Evolutionary conservation across 306 rosid species (phyloP), one percentile per base, ranked within the genome.

Genomic region (Prunus campanulata): DNA sequence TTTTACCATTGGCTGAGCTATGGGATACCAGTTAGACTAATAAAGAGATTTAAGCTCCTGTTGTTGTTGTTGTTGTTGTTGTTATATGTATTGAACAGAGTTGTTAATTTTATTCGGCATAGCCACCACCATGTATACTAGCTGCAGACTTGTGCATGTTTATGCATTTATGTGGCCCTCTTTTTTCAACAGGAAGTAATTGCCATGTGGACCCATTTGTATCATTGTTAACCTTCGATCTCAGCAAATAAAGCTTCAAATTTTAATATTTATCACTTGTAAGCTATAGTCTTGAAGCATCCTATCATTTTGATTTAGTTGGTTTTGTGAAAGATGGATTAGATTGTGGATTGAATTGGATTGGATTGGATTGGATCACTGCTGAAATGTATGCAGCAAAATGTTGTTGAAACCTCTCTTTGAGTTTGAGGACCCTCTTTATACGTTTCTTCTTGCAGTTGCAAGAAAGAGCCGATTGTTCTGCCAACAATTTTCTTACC

Each of bases 1-100:
- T 87, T 87, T 90, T 88, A 78, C 87, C 80, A 25, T 82, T 90
- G 96, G 92, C 94, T 84, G 96, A 85, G 97, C 93, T 81, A 59
- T 74, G 86, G 82, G 82, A 82, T 79, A 77, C 77, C 77, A 62
- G 63, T 76, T 86, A 71, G 77, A 85, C 71, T 81, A 80, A 85
- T 81, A 79, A 84, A 70, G 82, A 55, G 80, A 63, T 81, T 64
- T 30, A 75, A 73, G 71, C 83, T 81, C 78, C 70, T 81, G 77
- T 75, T 85, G 85, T 74, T 89, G 79, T 74, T 89, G 79, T 29
- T 29, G 32, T 29, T 56, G 79, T 77, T 62, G 65, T 85, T 77
- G 79, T 74, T 46, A 30, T 24, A 72, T 74, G 85, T 79, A n/a
- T 74, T 60, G 69, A 86, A 54, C 64, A 66, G 65, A 74, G 79